A percentile compares a stretch with the other conserved stretches of the same genome.
These are phyloP conservation scores for Umbelopsis sp. DNA, from an alignment of 371 early-diverging fungal species.

Conservation along the genomic window DNA sequence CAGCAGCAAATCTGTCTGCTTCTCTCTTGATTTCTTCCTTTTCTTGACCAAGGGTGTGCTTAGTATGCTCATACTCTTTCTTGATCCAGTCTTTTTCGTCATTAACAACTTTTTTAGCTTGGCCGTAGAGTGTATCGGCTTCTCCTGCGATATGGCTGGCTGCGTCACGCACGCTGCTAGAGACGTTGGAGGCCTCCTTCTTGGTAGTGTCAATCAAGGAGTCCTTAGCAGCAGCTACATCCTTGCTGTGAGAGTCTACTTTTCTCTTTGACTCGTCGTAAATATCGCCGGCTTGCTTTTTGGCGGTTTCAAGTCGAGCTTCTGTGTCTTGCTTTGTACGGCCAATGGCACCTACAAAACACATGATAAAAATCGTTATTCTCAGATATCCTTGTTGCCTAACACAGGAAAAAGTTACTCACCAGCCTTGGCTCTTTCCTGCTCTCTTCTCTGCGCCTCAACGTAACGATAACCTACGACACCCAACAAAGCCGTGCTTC, in stretches of 20 bases:
- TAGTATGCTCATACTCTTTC: slow-evolving; percentile 14
- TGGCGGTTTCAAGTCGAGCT: not conserved
- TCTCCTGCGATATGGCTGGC: not conserved
- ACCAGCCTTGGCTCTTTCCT: slow-evolving; percentile 1
- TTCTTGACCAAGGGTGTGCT: not conserved
- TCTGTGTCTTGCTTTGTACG: not conserved
- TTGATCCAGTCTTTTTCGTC: slow-evolving; percentile 4
- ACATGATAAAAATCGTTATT: too few relatives aligned
- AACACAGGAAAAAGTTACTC: not conserved
- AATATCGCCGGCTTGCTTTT: not conserved
- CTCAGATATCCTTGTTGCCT: not conserved
- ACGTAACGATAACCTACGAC: not conserved
- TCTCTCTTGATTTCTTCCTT: slow-evolving; percentile 22
- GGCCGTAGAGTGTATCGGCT: not conserved
- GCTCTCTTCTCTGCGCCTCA: slow-evolving; percentile 9
- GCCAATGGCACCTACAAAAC: not conserved
- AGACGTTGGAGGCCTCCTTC: slow-evolving; percentile 2
- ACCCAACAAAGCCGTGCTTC: not conserved
- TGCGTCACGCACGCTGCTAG: not conserved
- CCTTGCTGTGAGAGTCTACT: not conserved
- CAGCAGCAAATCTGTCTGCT: slow-evolving; percentile 25
- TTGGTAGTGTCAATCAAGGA: slow-evolving; percentile 2
- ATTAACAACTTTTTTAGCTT: slow-evolving; percentile 7
- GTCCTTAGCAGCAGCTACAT: not conserved
- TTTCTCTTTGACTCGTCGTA: slow-evolving; percentile 4